Evolutionary conservation across 176 grass and related monocot genomes (phyloP).

Genomic region (Calamus simplicifolius): DNA sequence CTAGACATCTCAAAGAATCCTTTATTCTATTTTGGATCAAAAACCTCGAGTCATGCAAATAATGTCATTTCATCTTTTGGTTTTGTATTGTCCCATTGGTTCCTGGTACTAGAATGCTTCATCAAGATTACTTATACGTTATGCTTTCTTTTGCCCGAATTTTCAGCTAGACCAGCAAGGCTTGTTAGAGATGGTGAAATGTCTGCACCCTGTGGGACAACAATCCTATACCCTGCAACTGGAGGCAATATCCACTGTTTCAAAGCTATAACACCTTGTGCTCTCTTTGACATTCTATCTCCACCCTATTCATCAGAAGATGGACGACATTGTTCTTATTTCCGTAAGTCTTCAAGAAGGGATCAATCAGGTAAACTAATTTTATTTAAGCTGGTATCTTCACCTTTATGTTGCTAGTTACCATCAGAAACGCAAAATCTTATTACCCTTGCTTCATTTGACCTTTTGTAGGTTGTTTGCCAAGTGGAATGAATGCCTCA

Average conservation of each 20-base stretch:
- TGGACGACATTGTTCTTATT: slow-evolving; percentile 85
- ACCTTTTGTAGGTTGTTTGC: slow-evolving; percentile 35
- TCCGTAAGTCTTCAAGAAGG: slow-evolving; percentile 42
- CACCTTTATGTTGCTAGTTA: too few species aligned
- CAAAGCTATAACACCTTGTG: slow-evolving; percentile 84
- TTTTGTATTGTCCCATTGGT: too few species aligned
- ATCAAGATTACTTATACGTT: too few species aligned
- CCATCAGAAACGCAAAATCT: too few species aligned
- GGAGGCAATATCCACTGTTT: slow-evolving; percentile 97
- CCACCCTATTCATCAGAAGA: slow-evolving; percentile 81
- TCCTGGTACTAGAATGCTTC: too few species aligned
- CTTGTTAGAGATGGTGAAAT: slow-evolving; percentile 69
- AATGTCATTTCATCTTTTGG: too few species aligned
- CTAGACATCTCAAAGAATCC: too few species aligned
- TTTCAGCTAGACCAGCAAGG: slow-evolving; percentile 61
- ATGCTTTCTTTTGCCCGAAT: too few species aligned
- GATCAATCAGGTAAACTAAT: slow-evolving; percentile 39
- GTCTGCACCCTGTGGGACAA: slow-evolving; percentile 66
- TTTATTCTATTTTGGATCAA: too few species aligned
- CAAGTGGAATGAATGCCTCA: slow-evolving; percentile 42
- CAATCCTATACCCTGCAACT: slow-evolving; percentile 69
- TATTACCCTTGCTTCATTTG: neutral
- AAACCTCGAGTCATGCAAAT: too few species aligned
- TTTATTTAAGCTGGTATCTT: slow-evolving; percentile 8
- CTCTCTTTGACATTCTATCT: slow-evolving; percentile 89